Evolutionary conservation across 2,329 filamentous ascomycete genomes (phyloP).

Genomic region (Trichoderma breve): DNA sequence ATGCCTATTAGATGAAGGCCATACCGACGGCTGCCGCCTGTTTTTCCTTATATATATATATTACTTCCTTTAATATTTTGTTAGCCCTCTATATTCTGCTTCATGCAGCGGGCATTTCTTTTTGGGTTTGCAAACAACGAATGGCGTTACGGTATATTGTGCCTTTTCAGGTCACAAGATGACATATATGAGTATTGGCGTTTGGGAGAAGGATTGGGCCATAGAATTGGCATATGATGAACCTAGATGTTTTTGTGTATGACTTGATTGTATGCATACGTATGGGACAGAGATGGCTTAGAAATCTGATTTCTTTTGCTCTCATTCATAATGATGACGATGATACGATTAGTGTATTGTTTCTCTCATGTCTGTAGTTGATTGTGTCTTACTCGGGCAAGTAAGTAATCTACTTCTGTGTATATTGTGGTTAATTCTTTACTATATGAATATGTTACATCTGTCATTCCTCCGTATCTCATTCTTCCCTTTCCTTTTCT

Average conservation of each 20-base stretch:
- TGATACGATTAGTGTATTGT: background rate
- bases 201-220: slow-evolving; percentile 4
- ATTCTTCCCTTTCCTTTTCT: background rate
- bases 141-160: background rate
- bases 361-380: background rate
- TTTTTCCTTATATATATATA: background rate
- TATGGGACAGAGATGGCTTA: background rate
- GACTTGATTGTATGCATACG: slow-evolving; percentile 19
- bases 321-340: background rate
- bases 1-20: slow-evolving; percentile 32
- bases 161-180: background rate
- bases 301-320: background rate
- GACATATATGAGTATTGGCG: slow-evolving; percentile 7
- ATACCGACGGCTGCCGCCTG: background rate
- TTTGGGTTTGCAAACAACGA: background rate
- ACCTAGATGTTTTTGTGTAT: slow-evolving; percentile 3
- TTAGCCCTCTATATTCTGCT: background rate
- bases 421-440: background rate
- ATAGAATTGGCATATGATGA: slow-evolving; percentile 5
- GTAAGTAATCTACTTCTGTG: background rate
- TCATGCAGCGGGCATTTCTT: background rate
- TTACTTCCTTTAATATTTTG: background rate
- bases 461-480: too few species aligned
- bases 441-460: background rate
- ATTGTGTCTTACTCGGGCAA: background rate